Percentiles rank a stretch among this genome's conserved stretches.
Evolutionary conservation across 2,329 filamentous ascomycete species (phyloP).

Genomic region (Diaporthe citrichinensis): DNA sequence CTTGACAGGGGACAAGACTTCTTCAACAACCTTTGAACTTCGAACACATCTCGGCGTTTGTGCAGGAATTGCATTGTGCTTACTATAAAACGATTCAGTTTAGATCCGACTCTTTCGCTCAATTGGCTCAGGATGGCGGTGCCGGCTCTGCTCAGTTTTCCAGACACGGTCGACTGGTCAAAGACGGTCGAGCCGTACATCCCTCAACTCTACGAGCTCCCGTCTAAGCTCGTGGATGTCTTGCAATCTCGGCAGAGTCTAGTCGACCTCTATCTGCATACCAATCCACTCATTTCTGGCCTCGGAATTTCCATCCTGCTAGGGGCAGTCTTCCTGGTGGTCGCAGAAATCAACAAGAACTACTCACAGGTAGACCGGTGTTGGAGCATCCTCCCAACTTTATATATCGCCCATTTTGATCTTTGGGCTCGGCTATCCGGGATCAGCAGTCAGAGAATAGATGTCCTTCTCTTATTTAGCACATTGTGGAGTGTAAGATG

Average conservation of each 20-base stretch:
- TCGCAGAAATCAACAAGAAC: conserved; percentile 90
- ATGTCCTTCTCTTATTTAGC: conserved; percentile 79
- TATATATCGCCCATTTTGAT: conserved; percentile 89
- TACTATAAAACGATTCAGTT: background rate
- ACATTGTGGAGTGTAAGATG: conserved; percentile 82
- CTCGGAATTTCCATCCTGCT: conserved; percentile 80
- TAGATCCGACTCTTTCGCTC: background rate
- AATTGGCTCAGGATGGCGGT: conserved; percentile 70
- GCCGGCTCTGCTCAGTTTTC: conserved; percentile 77
- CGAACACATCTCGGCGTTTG: background rate
- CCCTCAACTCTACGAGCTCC: conserved; percentile 78
- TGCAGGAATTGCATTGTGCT: background rate
- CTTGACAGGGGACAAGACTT: background rate
- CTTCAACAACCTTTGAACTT: background rate
- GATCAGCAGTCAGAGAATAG: conserved; percentile 77
- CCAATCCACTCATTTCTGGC: conserved; percentile 86
- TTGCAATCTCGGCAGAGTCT: conserved; percentile 73
- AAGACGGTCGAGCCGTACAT: conserved; percentile 83
- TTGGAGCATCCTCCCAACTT: conserved; percentile 90
- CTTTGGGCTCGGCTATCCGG: conserved; percentile 85
- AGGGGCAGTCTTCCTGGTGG: conserved; percentile 79
- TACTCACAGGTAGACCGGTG: conserved; percentile 96
- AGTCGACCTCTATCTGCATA: conserved; percentile 81
- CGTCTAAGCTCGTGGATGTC: conserved; percentile 73
- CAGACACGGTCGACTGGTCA: conserved; percentile 82